A percentile compares a stretch with the other conserved stretches of the same genome.
These are phyloP conservation scores for Arthrobotrys megalospora DNA, from an alignment of 2,329 filamentous ascomycete genomes.

Conservation along the genomic window DNA sequence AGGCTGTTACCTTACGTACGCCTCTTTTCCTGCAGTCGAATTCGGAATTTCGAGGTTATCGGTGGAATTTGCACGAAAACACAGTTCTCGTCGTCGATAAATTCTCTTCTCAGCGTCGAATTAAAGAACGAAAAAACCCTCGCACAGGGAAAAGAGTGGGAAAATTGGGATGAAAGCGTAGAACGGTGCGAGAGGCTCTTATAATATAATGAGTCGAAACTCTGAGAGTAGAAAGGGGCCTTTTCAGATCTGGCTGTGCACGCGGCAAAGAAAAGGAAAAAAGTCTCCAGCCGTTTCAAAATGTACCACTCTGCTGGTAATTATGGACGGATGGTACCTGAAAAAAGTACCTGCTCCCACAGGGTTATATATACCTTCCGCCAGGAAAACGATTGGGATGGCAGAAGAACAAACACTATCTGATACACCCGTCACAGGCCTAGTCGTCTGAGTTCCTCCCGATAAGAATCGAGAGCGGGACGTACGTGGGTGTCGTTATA, in stretches of 20 bases:
- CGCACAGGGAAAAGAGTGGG: neutral
- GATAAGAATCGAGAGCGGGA: slow-evolving; percentile 1
- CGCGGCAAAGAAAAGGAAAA: slow-evolving; percentile 30
- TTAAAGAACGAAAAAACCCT: slow-evolving; percentile 13
- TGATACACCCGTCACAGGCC: slow-evolving; percentile 4
- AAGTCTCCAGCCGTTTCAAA: slow-evolving; percentile 41
- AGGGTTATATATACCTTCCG: neutral
- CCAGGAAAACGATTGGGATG: neutral
- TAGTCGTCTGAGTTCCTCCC: slow-evolving; percentile 17
- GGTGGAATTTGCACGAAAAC: slow-evolving; percentile 14
- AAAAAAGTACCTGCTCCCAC: no score
- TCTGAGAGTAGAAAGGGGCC: slow-evolving; percentile 3
- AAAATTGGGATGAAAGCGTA: neutral
- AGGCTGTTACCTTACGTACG: slow-evolving; percentile 5
- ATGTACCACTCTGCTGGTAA: slow-evolving; percentile 54
- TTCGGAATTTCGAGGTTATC: neutral
- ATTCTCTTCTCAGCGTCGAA: slow-evolving; percentile 4
- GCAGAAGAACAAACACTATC: slow-evolving; percentile 8
- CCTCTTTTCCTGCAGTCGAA: neutral
- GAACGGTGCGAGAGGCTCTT: slow-evolving; percentile 9
- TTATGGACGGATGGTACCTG: slow-evolving; percentile 24
- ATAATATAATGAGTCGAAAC: slow-evolving; percentile 1
- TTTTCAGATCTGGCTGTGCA: slow-evolving; percentile 17
- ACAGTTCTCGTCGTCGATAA: slow-evolving; percentile 27
- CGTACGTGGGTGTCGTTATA: slow-evolving; percentile 4